Conservation (phyloP, 306 rosid genomes). For the Trifolium dubium region DNA sequence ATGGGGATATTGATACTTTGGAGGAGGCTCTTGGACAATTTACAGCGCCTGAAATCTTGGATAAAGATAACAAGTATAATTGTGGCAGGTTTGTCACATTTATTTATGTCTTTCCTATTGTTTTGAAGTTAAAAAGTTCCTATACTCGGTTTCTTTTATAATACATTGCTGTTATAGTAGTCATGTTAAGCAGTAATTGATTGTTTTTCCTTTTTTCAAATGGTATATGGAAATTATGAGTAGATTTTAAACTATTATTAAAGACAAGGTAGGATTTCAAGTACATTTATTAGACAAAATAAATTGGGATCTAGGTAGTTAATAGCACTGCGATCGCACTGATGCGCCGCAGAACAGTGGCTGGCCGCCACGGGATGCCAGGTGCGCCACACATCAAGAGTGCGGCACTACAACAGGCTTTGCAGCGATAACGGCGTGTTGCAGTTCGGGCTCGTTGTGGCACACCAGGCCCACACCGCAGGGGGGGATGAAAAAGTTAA, state of each 20-base stretch:
- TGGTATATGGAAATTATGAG: slow-evolving; percentile 1
- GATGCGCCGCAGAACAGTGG: not conserved
- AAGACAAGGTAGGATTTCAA: not conserved
- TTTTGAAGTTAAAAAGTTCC: not conserved
- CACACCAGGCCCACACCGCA: not conserved
- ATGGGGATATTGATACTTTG: slow-evolving; percentile 78
- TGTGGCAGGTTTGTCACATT: slow-evolving; percentile 63
- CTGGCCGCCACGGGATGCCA: not conserved
- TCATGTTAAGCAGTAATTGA: not conserved
- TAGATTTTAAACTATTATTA: slow-evolving; percentile 2
- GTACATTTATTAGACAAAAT: not conserved
- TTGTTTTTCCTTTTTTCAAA: not conserved
- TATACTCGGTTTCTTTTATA: slow-evolving; percentile 14
- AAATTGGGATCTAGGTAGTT: not conserved
- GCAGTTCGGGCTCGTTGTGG: not conserved
- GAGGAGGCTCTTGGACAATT: slow-evolving; percentile 86
- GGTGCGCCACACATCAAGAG: not conserved
- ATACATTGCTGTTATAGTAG: slow-evolving; percentile 8
- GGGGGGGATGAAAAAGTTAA: not conserved
- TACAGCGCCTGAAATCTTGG: slow-evolving; percentile 78
- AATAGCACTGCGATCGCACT: not conserved
- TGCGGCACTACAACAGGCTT: not conserved
- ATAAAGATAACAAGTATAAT: slow-evolving; percentile 69
- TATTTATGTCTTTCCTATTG: slow-evolving; percentile 23
- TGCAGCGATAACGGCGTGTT: not conserved